These are phyloP conservation scores for Xylaria sp. DNA, from an alignment of 2,329 filamentous ascomycete species.

Conservation along the genomic window DNA sequence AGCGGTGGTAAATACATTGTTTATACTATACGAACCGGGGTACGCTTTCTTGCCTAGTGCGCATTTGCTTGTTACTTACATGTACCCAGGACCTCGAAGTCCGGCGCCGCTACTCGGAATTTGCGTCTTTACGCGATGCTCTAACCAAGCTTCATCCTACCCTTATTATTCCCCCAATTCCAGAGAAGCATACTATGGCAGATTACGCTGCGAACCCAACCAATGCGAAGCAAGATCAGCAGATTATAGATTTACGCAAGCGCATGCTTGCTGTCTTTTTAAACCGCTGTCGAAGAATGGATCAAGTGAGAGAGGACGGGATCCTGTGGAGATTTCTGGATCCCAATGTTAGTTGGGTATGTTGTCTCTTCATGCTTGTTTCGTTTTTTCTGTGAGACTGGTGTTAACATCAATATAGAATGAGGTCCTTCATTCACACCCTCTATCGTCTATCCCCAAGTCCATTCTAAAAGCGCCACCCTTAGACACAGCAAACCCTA, in stretches of 20 bases:
- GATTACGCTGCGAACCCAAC: conserved; percentile 98
- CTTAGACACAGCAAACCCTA: conserved; percentile 91
- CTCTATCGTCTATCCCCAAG: conserved; percentile 91
- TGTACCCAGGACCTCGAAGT: conserved; percentile 86
- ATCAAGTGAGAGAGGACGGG: conserved; percentile 88
- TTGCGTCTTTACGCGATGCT: conserved; percentile 88
- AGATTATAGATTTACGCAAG: conserved; percentile 96
- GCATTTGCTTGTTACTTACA: conserved; percentile 33
- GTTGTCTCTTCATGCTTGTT: conserved; percentile 37
- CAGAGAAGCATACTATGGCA: conserved; percentile 98
- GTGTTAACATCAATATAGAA: conserved; percentile 66
- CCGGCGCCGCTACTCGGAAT: conserved; percentile 94
- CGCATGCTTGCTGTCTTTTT: conserved; percentile 97
- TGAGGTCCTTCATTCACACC: conserved; percentile 94
- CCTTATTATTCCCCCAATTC: conserved; percentile 94
- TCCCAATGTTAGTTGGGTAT: conserved; percentile 97
- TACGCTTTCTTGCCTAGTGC: conserved; percentile 58
- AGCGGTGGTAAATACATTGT: conserved; percentile 94
- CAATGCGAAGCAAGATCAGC: conserved; percentile 95
- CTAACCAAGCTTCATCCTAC: conserved; percentile 94
- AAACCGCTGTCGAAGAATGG: conserved; percentile 93
- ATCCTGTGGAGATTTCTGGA: conserved; percentile 99
- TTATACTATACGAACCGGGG: conserved; percentile 95
- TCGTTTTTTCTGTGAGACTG: background rate
- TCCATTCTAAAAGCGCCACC: conserved; percentile 96